Percentiles rank a stretch among this genome's conserved stretches.
Conservation (phyloP, 768 basidiomycete genomes). For the Lentinula lateritia region DNA sequence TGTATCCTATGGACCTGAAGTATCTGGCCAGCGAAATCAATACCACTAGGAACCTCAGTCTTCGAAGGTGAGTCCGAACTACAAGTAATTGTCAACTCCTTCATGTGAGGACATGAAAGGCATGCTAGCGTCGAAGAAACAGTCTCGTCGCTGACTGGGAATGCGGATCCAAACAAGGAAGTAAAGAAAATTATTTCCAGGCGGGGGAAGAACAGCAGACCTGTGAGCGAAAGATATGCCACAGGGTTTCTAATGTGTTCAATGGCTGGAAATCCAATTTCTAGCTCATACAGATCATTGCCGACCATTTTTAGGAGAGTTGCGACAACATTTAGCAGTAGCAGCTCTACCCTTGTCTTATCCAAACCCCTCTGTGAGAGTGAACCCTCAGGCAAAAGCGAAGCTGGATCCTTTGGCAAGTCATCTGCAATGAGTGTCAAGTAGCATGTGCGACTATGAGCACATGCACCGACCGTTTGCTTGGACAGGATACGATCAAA, state of each 20-base stretch:
- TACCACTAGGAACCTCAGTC: neutral
- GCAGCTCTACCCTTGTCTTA: neutral
- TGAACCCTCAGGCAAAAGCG: neutral
- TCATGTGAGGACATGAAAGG: neutral
- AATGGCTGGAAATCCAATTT: constrained; percentile 1
- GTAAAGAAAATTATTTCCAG: neutral
- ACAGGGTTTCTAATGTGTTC: neutral
- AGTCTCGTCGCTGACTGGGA: neutral
- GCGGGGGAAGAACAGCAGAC: neutral
- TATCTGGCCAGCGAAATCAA: neutral
- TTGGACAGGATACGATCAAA: neutral
- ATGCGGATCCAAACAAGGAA: neutral
- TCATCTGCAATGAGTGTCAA: constrained; percentile 4
- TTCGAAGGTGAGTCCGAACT: neutral
- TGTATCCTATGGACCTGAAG: neutral
- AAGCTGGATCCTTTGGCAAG: neutral
- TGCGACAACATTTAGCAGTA: neutral
- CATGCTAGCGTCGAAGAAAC: no score
- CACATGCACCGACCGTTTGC: neutral
- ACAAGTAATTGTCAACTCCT: neutral
- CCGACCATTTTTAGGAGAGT: neutral
- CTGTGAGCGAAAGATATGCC: neutral
- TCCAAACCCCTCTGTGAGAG: neutral
- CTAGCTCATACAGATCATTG: neutral
- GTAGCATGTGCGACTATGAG: neutral